Evolutionary conservation across 768 basidiomycete genomes (phyloP).

Genomic region (Collybia sp.): DNA sequence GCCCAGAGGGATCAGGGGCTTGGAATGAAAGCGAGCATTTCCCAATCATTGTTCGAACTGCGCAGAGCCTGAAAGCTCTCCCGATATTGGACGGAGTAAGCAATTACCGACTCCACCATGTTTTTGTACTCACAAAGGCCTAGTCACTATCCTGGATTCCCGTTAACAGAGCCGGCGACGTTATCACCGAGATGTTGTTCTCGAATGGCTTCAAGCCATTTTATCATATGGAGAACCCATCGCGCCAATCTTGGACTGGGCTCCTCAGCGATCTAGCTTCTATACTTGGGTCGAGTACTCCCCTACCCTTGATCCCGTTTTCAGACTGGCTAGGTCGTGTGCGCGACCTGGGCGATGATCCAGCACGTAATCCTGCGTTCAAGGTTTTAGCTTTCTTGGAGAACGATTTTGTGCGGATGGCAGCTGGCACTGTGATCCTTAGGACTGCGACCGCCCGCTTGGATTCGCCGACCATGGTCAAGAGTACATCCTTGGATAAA

Average conservation of each 20-base stretch:
- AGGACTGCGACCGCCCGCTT: conserved; percentile 18
- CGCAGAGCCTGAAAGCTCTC: conserved; percentile 19
- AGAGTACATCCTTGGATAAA: conserved; percentile 22
- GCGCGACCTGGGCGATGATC: conserved; percentile 20
- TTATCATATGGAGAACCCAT: conserved; percentile 32
- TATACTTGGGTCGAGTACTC: conserved; percentile 12
- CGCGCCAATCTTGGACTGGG: conserved; percentile 27
- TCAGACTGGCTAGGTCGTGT: conserved; percentile 22
- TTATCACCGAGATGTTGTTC: conserved; percentile 25
- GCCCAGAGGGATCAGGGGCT: conserved; percentile 27
- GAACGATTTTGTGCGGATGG: conserved; percentile 25
- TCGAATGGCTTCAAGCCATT: conserved; percentile 22
- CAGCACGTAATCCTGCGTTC: conserved; percentile 18
- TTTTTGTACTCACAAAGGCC: background rate
- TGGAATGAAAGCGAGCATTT: conserved; percentile 34
- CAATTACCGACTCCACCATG: background rate
- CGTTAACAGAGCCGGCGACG: conserved; percentile 23
- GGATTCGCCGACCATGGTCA: conserved; percentile 24
- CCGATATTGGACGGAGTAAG: conserved; percentile 26
- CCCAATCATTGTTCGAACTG: conserved; percentile 27
- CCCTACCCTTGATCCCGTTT: conserved; percentile 19
- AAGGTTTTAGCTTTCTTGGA: conserved; percentile 26
- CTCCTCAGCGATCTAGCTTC: conserved; percentile 19
- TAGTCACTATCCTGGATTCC: conserved; percentile 33
- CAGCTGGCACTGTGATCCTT: conserved; percentile 24